Evolutionary conservation across 2,329 filamentous ascomycete genomes (phyloP).

Genomic region (Leptodontidium sp.): DNA sequence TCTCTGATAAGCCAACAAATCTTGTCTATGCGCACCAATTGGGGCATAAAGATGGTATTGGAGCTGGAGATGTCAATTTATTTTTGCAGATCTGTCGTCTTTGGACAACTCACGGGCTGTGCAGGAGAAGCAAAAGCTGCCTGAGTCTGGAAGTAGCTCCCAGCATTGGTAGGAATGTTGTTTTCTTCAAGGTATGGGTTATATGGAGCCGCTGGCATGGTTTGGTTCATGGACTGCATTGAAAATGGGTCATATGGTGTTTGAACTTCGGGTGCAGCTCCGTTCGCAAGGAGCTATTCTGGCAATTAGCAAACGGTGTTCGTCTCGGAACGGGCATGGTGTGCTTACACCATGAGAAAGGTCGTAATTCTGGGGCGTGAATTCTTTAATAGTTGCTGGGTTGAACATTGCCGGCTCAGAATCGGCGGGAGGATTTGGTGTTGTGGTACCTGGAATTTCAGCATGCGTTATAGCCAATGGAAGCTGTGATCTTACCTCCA

Average conservation of each 20-base stretch:
- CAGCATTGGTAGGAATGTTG: slow-evolving; percentile 59
- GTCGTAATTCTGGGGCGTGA: slow-evolving; percentile 65
- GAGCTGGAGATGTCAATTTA: slow-evolving; percentile 57
- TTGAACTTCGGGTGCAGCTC: slow-evolving; percentile 57
- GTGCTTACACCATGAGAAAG: slow-evolving; percentile 55
- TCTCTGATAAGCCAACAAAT: slow-evolving; percentile 84
- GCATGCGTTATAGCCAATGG: not conserved
- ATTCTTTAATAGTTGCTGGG: slow-evolving; percentile 64
- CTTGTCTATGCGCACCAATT: slow-evolving; percentile 81
- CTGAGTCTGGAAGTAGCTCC: slow-evolving; percentile 72
- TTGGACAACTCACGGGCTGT: slow-evolving; percentile 61
- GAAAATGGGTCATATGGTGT: slow-evolving; percentile 70
- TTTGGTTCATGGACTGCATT: slow-evolving; percentile 63
- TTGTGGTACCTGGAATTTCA: slow-evolving; percentile 45
- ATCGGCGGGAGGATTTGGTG: slow-evolving; percentile 43
- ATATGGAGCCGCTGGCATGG: slow-evolving; percentile 59
- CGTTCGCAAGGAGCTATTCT: slow-evolving; percentile 54
- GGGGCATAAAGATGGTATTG: slow-evolving; percentile 96
- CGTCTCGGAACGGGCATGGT: not conserved
- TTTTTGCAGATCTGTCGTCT: slow-evolving; percentile 7
- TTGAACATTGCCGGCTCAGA: slow-evolving; percentile 59
- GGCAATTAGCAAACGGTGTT: slow-evolving; percentile 34
- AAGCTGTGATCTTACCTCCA: slow-evolving; percentile 43
- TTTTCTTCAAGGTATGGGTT: slow-evolving; percentile 84
- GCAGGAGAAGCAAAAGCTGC: slow-evolving; percentile 60